Evolutionary conservation across 2,329 filamentous ascomycete species (phyloP).

Genomic region (Nemania bipapillata): DNA sequence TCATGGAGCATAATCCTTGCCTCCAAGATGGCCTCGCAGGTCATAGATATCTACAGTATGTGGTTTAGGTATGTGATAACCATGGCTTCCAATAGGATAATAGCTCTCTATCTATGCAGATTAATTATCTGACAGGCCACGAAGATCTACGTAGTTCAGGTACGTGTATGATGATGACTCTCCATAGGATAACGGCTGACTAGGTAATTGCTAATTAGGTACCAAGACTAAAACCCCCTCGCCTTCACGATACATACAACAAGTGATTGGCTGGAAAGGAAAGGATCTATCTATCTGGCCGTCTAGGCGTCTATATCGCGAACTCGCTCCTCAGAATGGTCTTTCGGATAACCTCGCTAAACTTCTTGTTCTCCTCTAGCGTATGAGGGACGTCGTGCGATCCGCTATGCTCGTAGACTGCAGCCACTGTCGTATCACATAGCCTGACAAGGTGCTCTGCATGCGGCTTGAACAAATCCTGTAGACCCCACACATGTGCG

Average conservation of each 20-base stretch:
- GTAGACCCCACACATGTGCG: slow-evolving; percentile 20
- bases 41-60: not conserved
- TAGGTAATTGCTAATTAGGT: not conserved
- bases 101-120: too few relatives aligned
- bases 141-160: not conserved
- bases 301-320: slow-evolving; percentile 10
- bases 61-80: not conserved
- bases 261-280: not conserved
- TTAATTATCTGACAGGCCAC: not conserved
- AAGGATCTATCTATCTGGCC: not conserved
- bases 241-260: not conserved
- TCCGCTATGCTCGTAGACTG: slow-evolving; percentile 18
- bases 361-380: slow-evolving; percentile 22
- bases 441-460: slow-evolving; percentile 21
- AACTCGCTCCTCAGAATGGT: slow-evolving; percentile 18
- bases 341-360: slow-evolving; percentile 20
- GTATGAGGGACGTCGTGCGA: slow-evolving; percentile 5
- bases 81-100: not conserved
- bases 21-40: not conserved
- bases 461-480: slow-evolving; percentile 24
- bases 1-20: not conserved
- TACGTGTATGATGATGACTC: not conserved
- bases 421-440: slow-evolving; percentile 14
- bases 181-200: not conserved
- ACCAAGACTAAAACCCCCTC: not conserved